Conservation (phyloP, 2,329 filamentous ascomycete genomes). For the Diplodia scrobiculata region DNA sequence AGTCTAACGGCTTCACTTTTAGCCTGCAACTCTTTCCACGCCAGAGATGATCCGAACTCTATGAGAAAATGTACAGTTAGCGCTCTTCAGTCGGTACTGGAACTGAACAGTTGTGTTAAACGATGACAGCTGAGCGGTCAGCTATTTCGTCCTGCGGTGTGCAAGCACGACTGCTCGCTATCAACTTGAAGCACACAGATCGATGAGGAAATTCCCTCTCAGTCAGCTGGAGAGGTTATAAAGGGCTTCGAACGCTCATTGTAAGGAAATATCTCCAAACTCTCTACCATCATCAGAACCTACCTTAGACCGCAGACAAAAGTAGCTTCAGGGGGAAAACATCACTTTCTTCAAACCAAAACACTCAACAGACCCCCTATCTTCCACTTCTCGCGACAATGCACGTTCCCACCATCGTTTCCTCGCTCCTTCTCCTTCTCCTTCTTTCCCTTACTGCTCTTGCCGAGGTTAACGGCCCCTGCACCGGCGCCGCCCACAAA, state of each 20-base stretch:
- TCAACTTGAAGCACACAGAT: not conserved
- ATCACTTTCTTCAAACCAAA: not conserved
- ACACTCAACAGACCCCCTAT: too few species aligned
- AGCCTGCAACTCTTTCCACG: not conserved
- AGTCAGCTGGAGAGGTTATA: not conserved
- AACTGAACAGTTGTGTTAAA: not conserved
- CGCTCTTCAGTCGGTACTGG: not conserved
- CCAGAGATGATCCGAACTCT: not conserved
- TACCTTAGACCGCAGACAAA: not conserved
- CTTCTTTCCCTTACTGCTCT: not conserved
- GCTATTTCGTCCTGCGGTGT: not conserved
- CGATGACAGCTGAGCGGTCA: not conserved
- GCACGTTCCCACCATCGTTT: not conserved
- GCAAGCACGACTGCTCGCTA: not conserved
- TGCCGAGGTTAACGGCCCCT: not conserved
- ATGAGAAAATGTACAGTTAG: too few species aligned
- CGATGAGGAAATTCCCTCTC: not conserved
- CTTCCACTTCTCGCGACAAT: not conserved
- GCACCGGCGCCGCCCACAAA: not conserved
- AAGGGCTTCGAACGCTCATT: not conserved
- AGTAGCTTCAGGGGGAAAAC: not conserved
- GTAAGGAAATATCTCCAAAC: not conserved
- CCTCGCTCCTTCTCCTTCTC: not conserved
- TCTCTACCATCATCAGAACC: not conserved
- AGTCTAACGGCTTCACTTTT: not conserved